Base-by-base conservation (phyloP, 2,329 filamentous ascomycete species). In the Ceratocystis destructans region DNA sequence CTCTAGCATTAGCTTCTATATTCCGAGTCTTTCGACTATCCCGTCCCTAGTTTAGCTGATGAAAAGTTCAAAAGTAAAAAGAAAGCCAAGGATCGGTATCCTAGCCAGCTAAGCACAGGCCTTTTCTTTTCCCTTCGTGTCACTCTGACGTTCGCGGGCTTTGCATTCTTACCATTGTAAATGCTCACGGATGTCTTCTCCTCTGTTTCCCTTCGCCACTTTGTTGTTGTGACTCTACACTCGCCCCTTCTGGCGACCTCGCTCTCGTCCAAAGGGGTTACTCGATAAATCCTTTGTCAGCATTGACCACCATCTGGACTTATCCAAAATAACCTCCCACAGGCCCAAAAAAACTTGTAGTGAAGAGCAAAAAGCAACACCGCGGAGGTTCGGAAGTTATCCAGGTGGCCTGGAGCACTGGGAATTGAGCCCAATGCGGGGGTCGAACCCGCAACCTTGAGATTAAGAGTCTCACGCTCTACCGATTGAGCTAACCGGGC, bases 391-490 rank as follows among this genome's bases (percentile, higher is more conserved):
- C 62, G 57, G 25, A 53, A 65, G 61, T 61, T 46, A 62, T 64
- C 68, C 68, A 66, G 66, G 57, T 67, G 33, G 46, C 53, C 64
- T 66, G 66, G 68, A 67, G 66, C 68, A 69, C 67, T 64, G 68
- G 66, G 68, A 69, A 66, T 69, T 69, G 69, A 70, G 68, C 70
- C 70, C 70, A 69, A 67, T 69, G 73, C 73, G 73, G 74, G 74
- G 74, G 73, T 75, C 74, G 74, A 76, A 76, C 75, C 74, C 74
- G 73, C 73, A 75, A 73, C 75, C 74, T 75, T 76, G 73, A 75
- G 74, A 76, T 75, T 82, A 82, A 83, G 84, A 86, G 84, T 86
- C 83, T 85, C 80, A 86, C 83, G 83, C 83, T 87, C 84, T 87
- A 86, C 82, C 81, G 81, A 84, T 84, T 84, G 82, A 84, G 82